phyloP scores from a whole-genome alignment of 1,284 basidiomycete genomes.

The Microbotryum saponariae region DNA sequence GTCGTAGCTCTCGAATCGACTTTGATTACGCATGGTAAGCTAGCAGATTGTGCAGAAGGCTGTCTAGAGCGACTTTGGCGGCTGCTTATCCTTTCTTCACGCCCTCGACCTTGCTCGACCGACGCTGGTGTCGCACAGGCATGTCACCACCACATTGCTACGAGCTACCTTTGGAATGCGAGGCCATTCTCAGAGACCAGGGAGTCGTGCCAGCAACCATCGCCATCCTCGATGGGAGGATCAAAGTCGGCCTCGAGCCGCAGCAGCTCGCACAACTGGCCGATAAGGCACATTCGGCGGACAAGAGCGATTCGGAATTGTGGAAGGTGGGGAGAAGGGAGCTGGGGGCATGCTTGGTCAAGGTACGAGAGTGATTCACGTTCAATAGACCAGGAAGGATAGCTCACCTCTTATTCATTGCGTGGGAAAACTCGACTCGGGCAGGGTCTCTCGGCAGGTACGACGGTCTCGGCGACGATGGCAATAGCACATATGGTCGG shows the following conservation, averaged over 20 bases:
- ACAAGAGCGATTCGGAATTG: constrained; percentile 39
- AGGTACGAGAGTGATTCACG: constrained; percentile 4
- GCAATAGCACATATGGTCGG: constrained; percentile 72
- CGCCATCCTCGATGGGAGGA: constrained; percentile 69
- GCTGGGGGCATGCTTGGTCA: constrained; percentile 52
- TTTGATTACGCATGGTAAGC: constrained; percentile 29
- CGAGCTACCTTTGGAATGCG: constrained; percentile 39
- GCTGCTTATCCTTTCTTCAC: background rate
- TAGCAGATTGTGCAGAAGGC: background rate
- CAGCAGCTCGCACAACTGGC: constrained; percentile 65
- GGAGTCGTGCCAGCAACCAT: constrained; percentile 85
- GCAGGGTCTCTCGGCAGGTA: constrained; percentile 59
- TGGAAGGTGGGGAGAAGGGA: constrained; percentile 81
- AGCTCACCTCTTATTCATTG: background rate
- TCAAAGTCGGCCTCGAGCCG: constrained; percentile 73
- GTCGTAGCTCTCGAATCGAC: constrained; percentile 30
- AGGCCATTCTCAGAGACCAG: constrained; percentile 65
- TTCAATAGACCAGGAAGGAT: background rate
- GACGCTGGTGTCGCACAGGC: constrained; percentile 7
- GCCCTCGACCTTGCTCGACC: background rate
- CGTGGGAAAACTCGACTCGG: background rate
- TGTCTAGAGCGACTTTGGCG: no score
- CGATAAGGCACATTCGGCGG: constrained; percentile 40
- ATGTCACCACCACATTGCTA: constrained; percentile 28
- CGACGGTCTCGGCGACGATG: constrained; percentile 84